These are phyloP conservation scores for Neotropicomus parvogracilis DNA, from an alignment of 1,284 basidiomycete genomes.

Conservation along the genomic window DNA sequence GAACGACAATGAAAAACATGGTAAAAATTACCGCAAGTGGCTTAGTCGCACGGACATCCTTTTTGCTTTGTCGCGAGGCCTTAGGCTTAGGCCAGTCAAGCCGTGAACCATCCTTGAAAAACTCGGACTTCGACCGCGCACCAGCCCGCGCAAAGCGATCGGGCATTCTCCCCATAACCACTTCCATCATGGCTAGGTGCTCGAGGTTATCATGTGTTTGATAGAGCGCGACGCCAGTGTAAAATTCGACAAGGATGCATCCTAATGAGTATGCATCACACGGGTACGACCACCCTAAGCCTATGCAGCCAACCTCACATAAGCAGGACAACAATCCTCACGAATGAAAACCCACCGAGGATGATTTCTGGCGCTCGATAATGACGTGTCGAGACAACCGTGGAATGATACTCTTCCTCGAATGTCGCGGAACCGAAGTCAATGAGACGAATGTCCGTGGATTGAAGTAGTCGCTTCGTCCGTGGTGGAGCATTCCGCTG, in stretches of 20 bases:
- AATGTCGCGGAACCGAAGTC: conserved; percentile 99
- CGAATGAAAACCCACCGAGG: conserved; percentile 59
- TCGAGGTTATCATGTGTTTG: conserved; percentile 99
- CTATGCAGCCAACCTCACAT: conserved; percentile 40
- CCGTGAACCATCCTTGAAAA: conserved; percentile 80
- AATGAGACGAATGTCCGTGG: conserved; percentile 93
- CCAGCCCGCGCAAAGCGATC: conserved; percentile 73
- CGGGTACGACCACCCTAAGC: conserved; percentile 96
- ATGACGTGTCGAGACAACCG: conserved; percentile 95
- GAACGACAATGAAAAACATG: conserved; percentile 2
- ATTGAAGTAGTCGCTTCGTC: conserved; percentile 73
- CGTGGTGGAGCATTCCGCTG: conserved; percentile 61
- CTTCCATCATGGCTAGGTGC: conserved; percentile 99
- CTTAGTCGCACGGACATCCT: conserved; percentile 88
- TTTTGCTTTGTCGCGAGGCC: conserved; percentile 85
- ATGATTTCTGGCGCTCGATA: conserved; percentile 99
- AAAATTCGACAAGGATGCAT: conserved; percentile 98
- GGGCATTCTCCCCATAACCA: conserved; percentile 97
- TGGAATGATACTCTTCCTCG: conserved; percentile 97
- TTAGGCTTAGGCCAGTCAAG: conserved; percentile 91
- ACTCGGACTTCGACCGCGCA: conserved; percentile 81
- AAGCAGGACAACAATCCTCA: conserved; percentile 5
- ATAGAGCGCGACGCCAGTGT: conserved; percentile 95
- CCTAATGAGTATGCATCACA: conserved; percentile 99
- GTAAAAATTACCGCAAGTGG: conserved; percentile 63